A percentile compares a stretch with the other conserved stretches of the same genome.
Evolutionary conservation across 768 basidiomycete species (phyloP).

Genomic region (Wakefieldia striispora): DNA sequence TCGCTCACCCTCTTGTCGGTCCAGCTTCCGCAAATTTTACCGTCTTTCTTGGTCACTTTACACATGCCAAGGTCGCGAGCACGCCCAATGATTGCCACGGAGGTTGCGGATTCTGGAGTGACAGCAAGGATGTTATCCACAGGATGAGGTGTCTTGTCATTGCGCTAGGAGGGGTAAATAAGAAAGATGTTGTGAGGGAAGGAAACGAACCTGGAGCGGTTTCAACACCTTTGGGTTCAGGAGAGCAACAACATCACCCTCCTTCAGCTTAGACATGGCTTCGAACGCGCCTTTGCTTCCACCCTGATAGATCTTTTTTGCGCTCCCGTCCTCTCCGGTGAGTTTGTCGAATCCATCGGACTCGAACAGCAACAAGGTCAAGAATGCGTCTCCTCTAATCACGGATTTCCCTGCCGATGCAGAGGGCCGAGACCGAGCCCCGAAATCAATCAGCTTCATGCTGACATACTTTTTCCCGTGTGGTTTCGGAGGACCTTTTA

Average conservation of each 20-base stretch:
- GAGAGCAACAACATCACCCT: conserved; percentile 88
- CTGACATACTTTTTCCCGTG: conserved; percentile 81
- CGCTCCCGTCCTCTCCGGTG: conserved; percentile 47
- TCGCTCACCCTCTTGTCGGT: conserved; percentile 85
- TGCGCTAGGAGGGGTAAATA: conserved; percentile 14
- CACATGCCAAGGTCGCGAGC: conserved; percentile 88
- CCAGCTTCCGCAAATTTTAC: conserved; percentile 83
- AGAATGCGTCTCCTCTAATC: conserved; percentile 77
- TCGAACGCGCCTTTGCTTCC: conserved; percentile 95
- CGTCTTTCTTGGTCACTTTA: conserved; percentile 70
- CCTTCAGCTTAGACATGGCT: conserved; percentile 75
- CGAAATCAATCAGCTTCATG: conserved; percentile 82
- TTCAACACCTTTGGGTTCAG: conserved; percentile 86
- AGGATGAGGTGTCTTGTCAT: conserved; percentile 63
- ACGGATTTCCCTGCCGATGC: conserved; percentile 53
- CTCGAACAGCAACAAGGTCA: conserved; percentile 87
- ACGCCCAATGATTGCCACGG: conserved; percentile 84
- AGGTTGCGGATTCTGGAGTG: conserved; percentile 77
- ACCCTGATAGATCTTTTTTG: conserved; percentile 73
- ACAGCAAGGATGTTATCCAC: conserved; percentile 80
- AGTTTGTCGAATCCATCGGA: conserved; percentile 68
- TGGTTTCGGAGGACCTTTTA: conserved; percentile 33
- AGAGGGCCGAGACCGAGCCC: conserved; percentile 56
- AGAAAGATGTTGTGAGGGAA: not conserved
- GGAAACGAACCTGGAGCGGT: conserved; percentile 68